These are phyloP conservation scores for Hansenula lynferdii DNA, from an alignment of 1,139 yeast species.

Conservation along the genomic window DNA sequence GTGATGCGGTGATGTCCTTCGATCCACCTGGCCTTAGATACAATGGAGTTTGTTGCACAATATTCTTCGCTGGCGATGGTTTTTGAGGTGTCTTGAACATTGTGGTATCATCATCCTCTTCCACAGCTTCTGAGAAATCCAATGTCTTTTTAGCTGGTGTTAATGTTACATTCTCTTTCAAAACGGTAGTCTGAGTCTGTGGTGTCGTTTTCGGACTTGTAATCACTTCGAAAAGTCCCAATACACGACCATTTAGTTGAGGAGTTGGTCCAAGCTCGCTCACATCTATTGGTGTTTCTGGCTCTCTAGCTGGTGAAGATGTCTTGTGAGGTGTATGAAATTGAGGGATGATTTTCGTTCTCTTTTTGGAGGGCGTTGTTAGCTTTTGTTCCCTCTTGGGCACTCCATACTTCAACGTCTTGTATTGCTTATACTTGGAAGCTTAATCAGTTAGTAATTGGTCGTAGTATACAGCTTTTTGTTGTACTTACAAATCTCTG, in stretches of 20 bases:
- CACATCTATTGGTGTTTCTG: slow-evolving; percentile 6
- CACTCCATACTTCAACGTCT: slow-evolving; percentile 7
- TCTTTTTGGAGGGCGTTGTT: slow-evolving; percentile 3
- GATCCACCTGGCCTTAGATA: slow-evolving; percentile 16
- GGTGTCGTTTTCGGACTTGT: slow-evolving; percentile 14
- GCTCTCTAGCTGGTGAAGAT: slow-evolving; percentile 16
- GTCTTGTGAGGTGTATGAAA: slow-evolving; percentile 20
- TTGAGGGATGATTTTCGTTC: slow-evolving; percentile 3
- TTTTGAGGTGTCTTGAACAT: slow-evolving; percentile 29
- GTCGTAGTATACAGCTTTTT: too few species aligned
- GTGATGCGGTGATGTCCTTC: slow-evolving; percentile 16
- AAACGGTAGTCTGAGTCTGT: neutral
- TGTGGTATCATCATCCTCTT: neutral
- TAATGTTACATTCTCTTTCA: neutral
- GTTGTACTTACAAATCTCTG: slow-evolving; percentile 28
- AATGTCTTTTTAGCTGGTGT: slow-evolving; percentile 11
- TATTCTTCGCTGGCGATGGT: slow-evolving; percentile 1
- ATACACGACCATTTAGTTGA: slow-evolving; percentile 62
- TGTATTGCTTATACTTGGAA: slow-evolving; percentile 11
- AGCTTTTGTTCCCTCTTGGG: slow-evolving; percentile 4
- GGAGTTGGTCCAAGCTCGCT: slow-evolving; percentile 71
- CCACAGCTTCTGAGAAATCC: slow-evolving; percentile 5
- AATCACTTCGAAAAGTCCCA: slow-evolving; percentile 58
- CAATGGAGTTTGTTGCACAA: slow-evolving; percentile 21
- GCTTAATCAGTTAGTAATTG: neutral